A percentile compares a stretch with the other conserved stretches of the same genome.
Conservation (phyloP, 2,329 filamentous ascomycete species). For the Penicillium sp. region DNA sequence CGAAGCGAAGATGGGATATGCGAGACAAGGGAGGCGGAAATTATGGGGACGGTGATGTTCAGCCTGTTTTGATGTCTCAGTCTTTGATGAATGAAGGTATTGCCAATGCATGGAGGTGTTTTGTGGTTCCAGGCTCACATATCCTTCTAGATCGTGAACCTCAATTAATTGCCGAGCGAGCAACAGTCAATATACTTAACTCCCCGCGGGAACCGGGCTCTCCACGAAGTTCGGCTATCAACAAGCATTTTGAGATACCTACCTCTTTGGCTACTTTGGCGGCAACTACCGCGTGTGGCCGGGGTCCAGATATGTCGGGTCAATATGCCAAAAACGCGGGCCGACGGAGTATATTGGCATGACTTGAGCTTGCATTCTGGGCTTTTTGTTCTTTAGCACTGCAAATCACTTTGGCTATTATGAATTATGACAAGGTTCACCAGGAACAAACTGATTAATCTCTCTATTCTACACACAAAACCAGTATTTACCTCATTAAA, state of each 20-base stretch:
- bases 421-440: background rate
- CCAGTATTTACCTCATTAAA: background rate
- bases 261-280: conserved; percentile 6
- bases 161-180: conserved; percentile 3
- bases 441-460: too few relatives aligned
- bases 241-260: conserved; percentile 23
- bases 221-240: conserved; percentile 8
- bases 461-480: background rate
- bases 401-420: background rate
- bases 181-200: conserved; percentile 24
- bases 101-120: background rate
- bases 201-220: conserved; percentile 6
- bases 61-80: conserved; percentile 12
- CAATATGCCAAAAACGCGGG: background rate
- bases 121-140: background rate
- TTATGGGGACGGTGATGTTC: conserved; percentile 7
- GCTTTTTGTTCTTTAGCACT: background rate
- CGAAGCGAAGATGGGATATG: conserved; percentile 23
- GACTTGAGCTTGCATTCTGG: background rate
- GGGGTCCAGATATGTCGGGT: background rate
- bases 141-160: background rate
- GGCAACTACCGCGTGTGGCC: background rate
- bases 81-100: conserved; percentile 12
- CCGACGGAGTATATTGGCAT: conserved; percentile 1
- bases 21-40: conserved; percentile 9